Evolutionary conservation across 2,329 filamentous ascomycete genomes (phyloP).

Genomic region (Plenodomus tracheiphilus): DNA sequence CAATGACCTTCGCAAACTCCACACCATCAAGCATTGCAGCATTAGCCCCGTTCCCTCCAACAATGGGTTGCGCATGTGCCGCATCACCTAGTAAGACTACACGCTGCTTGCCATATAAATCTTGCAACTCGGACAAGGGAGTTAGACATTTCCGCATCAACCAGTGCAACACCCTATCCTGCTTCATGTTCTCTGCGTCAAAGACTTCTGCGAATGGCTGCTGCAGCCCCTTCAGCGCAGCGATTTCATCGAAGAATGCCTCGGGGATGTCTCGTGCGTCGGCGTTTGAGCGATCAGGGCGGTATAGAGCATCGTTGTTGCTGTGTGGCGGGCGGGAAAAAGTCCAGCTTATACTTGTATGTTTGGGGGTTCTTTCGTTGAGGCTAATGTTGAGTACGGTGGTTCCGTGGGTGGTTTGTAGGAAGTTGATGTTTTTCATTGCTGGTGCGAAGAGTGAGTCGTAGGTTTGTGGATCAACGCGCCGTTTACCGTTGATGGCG

Average conservation of each 20-base stretch:
- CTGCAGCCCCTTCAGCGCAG: conserved; percentile 22
- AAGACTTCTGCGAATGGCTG: conserved; percentile 42
- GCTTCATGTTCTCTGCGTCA: conserved; percentile 29
- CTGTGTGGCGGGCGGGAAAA: conserved; percentile 43
- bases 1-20: conserved; percentile 22
- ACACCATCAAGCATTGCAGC: conserved; percentile 45
- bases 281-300: conserved; percentile 34
- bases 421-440: conserved; percentile 20
- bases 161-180: conserved; percentile 47
- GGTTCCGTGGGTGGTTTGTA: conserved; percentile 25
- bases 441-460: conserved; percentile 12
- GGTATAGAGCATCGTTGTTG: conserved; percentile 37
- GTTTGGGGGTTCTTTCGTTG: conserved; percentile 22
- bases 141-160: conserved; percentile 44
- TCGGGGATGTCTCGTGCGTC: conserved; percentile 41
- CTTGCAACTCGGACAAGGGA: conserved; percentile 20
- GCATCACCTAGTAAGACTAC: conserved; percentile 43
- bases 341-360: conserved; percentile 44
- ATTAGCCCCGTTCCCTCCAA: conserved; percentile 48
- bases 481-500: conserved; percentile 36
- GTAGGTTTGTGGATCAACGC: conserved; percentile 25
- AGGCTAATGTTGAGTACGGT: conserved; percentile 39
- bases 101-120: conserved; percentile 4
- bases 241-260: conserved; percentile 42
- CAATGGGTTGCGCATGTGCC: conserved; percentile 45